Evolutionary conservation across 2,329 filamentous ascomycete species (phyloP), one percentile per base, ranked within the genome.

Genomic region (Aspergillus neotritici): DNA sequence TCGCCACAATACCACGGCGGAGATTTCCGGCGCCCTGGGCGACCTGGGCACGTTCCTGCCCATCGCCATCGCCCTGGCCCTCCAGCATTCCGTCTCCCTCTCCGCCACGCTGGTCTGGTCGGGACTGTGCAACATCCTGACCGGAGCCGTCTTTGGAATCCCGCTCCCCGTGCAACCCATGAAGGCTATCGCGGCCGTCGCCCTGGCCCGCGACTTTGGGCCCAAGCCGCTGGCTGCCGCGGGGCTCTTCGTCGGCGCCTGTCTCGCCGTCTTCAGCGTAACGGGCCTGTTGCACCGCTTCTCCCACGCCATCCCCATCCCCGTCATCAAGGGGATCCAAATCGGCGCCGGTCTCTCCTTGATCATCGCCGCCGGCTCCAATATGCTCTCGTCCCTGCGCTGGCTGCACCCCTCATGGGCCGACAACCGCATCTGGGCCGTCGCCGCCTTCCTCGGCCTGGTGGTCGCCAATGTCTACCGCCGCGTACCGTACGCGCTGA

Each of bases 271-370:
- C 1, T 81, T 96, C 62, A 90, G 85, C 58, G 61, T 82, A 4
- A 94, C 88, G 0, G 87, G 91, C 1, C 68, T 93, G n/a, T 72
- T 96, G 28, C 76, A 75, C 44, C 84, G 82, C 75, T 82, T 87
- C 40, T 83, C 86, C 7, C 69, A 73, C n/a, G 73, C 82, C 11
- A 84, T 94, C 7, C 91, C 91, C 0, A 79, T 90, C 11, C 87
- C 90, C 0, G 85, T 97, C 0, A 83, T 97, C 41, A 95, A 94
- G 62, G 91, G 91, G 25, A 96, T 97, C 52, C 93, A 97, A 67
- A 80, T 96, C 37, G 91, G 91, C 31, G 91, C 91, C 4, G 91
- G 91, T 1, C 72, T 97, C 37, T 88, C 85, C 12, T 76, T 97
- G 12, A 78, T 89, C 41, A 76, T 94, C 44, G 85, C 86, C 10